Evolutionary conservation across 2,329 filamentous ascomycete species (phyloP).

Genomic region (Eutypa lata): DNA sequence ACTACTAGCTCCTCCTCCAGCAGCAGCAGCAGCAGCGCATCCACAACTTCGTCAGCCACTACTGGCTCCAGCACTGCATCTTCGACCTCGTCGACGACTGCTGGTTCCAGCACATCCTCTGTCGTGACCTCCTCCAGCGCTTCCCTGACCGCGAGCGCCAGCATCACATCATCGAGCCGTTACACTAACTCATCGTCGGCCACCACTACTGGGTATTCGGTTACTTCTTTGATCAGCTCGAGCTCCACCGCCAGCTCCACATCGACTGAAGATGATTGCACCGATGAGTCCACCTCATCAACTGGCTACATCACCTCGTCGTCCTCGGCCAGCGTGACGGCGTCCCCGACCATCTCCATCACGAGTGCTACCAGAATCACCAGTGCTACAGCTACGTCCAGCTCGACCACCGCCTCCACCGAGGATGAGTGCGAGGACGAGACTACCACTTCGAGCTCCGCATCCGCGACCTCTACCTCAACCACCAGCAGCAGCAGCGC

Average conservation of each 20-base stretch:
- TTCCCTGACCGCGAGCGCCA: constrained; percentile 2
- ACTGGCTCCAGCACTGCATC: not conserved
- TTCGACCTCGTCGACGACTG: not conserved
- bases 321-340: not conserved
- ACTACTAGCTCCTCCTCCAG: constrained; percentile 1
- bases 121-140: not conserved
- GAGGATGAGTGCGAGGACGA: not conserved
- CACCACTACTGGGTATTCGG: too few species aligned
- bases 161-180: not conserved
- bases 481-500: constrained; percentile 2
- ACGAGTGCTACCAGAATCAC: not conserved
- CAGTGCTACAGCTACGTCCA: not conserved
- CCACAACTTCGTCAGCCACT: not conserved
- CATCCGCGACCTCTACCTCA: constrained; percentile 6
- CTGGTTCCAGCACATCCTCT: too few species aligned
- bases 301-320: not conserved
- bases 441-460: not conserved
- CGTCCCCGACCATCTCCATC: not conserved
- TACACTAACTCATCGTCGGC: constrained; percentile 1
- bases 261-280: not conserved
- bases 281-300: not conserved
- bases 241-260: constrained; percentile 3
- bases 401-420: constrained; percentile 2
- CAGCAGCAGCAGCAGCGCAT: not conserved
- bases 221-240: constrained; percentile 1